These are phyloP conservation scores for Jackrogersella minutella DNA, from an alignment of 495 filamentous ascomycete genomes.

Conservation along the genomic window DNA sequence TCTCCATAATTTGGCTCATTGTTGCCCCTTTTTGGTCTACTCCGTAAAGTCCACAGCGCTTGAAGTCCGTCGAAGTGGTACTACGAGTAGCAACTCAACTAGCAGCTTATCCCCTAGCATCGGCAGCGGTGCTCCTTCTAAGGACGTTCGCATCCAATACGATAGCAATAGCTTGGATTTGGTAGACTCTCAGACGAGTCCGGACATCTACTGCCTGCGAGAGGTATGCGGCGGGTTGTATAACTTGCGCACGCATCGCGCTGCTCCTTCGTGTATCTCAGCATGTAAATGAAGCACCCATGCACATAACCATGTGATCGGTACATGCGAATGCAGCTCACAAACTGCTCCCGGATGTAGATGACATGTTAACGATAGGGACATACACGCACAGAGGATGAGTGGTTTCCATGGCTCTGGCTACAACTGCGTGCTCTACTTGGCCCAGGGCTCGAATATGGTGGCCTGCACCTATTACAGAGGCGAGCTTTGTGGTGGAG, in stretches of 20 bases:
- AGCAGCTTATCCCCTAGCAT: background rate
- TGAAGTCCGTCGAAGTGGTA: background rate
- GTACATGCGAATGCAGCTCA: background rate
- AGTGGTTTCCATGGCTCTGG: slow-evolving; percentile 10
- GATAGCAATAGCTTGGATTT: slow-evolving; percentile 1
- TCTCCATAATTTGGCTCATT: background rate
- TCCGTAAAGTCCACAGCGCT: background rate
- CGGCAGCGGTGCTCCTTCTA: background rate
- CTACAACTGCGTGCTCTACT: background rate
- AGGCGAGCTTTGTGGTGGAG: background rate
- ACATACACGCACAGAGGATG: background rate
- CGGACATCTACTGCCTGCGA: slow-evolving; percentile 19
- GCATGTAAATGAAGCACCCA: slow-evolving; percentile 12
- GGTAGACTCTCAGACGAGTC: background rate
- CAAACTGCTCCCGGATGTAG: background rate
- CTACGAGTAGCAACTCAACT: background rate
- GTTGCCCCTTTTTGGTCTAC: background rate
- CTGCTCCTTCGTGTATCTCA: slow-evolving; percentile 28
- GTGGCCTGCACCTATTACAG: slow-evolving; percentile 3
- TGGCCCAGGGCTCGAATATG: background rate
- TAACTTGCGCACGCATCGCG: background rate
- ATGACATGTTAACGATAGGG: slow-evolving; percentile 24
- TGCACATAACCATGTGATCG: background rate
- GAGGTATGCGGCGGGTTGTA: slow-evolving; percentile 9
- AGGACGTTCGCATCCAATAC: slow-evolving; percentile 20